Base-by-base conservation (phyloP, 2,329 filamentous ascomycete species). In the Trichoderma brevicompactum region DNA sequence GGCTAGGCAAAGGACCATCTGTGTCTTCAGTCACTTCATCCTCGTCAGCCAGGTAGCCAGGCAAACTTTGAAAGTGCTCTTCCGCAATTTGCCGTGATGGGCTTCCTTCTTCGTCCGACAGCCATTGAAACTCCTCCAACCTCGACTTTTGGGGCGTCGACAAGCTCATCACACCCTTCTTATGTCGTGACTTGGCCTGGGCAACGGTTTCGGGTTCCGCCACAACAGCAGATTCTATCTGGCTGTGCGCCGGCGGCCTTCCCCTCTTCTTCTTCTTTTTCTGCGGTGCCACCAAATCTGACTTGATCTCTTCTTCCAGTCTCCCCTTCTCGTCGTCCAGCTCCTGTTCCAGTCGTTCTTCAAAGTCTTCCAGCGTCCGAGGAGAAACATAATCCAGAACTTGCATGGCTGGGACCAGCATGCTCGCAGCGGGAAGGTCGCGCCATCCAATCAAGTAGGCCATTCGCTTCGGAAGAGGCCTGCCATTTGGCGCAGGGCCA, bases 361-460 rank as follows among this genome's bases (percentile, higher is more conserved):
- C 86, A 78, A 82, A 89, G 0, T 85, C 79, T 71, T 89, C 87
- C 3, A 87, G 69, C 9, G 79, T 80, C 10, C 78, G 76, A 2
- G 83, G 82, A 0, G 86, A 87, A 7, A 89, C 85, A 67, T 87
- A 89, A 38, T 88, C 82, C 12, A 84, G 77, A 6, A 87, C 79
- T 66, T 79, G 64, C 77, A 80, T 77, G 70, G 81, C 70, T 69
- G 78, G 80, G 2, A 87, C 76, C 3, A 81, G 70, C 53, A 82
- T 73, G 17, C 80, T 78, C 44, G 82, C 83, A 0, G 79, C 79
- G 0, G 83, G 83, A 0, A 82, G 72, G 66, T 87, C 84, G 28
- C 75, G 78, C 81, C 85, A 87, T 7, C 82, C 81, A 5, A 89
- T 78, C 2, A 85, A 75, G 65, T 89, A 86, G 56, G 80, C 80